phyloP scores from a whole-genome alignment of 257 asterid genomes.

The Apocynum venetum region DNA sequence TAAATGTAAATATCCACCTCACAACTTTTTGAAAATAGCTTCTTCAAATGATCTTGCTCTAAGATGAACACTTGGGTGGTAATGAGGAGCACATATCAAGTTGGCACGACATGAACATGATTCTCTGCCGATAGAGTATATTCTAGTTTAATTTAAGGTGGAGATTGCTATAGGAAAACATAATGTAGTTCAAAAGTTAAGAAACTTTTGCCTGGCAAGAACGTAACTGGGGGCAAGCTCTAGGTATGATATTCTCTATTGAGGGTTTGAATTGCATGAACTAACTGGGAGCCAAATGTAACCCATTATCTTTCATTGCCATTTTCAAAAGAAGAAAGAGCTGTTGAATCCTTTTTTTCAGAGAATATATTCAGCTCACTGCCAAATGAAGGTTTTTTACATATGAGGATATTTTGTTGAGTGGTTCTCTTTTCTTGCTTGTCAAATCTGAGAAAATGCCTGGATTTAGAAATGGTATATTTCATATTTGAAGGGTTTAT shows the following conservation, averaged over 20 bases:
- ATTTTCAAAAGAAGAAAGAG: conserved; percentile 17
- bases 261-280: conserved; percentile 10
- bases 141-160: conserved; percentile 4
- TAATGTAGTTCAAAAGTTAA: conserved; percentile 28
- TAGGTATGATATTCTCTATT: conserved; percentile 7
- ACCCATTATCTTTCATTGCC: conserved; percentile 5
- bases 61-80: background rate
- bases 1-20: no score
- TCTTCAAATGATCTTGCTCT: no score
- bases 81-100: background rate
- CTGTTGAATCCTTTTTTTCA: conserved; percentile 20
- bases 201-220: background rate
- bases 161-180: background rate
- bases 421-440: conserved; percentile 9
- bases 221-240: background rate
- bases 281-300: background rate
- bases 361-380: conserved; percentile 38
- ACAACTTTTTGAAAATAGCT: no score
- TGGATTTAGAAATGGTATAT: background rate
- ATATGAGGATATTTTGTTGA: conserved; percentile 5
- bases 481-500: background rate
- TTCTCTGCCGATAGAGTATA: background rate
- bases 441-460: conserved; percentile 7
- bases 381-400: background rate
- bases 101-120: conserved; percentile 7